Base-by-base conservation (phyloP, 2,329 filamentous ascomycete species). In the Zymoseptoria ardabiliae region DNA sequence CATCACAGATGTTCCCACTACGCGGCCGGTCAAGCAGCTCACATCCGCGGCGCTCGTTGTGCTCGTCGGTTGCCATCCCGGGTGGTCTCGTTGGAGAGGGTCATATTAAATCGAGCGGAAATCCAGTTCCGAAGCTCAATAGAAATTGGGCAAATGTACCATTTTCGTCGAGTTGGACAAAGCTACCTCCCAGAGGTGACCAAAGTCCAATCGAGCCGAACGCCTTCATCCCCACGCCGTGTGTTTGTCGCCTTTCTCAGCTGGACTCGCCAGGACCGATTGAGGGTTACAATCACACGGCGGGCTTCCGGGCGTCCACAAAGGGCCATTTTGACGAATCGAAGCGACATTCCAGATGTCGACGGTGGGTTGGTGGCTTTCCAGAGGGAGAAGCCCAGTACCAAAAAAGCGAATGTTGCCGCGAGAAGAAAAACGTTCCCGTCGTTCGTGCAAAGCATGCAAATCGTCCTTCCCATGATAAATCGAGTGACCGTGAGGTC, bases 21-120 rank as follows among this genome's bases (percentile, higher is more conserved):
- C 35, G 35, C 35, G 35, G 35, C 35, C 35, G 35, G 21, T 30
- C 22, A 30, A 53, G 51, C 22, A 53, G 51, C 28, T 30, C 22
- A 49, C 23, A 35, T 53, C 51, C 51, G 51, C 22, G 17, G 22
- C 21, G 21, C 22, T 25, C 51, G 21, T 53, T 53, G 51, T 30
- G n/a, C 51, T n/a, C n/a, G 28, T 53, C 10, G 13, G 8, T 23
- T 22, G 25, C 22, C 20, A 23, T n/a, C 22, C 22, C 22, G 51
- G 21, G 20, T 22, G 19, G 22, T 55, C 11, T 55, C 54, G 57
- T 54, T 28, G 53, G 30, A 28, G 56, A 57, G 54, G 25, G 63
- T 66, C 64, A 65, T 66, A 66, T 66, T 66, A 65, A 51, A 59
- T 57, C 55, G 58, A 64, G 57, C 58, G 55, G 59, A 58, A 25